Evolutionary conservation across 768 basidiomycete genomes (phyloP).

Genomic region (Termitomyces sp.): DNA sequence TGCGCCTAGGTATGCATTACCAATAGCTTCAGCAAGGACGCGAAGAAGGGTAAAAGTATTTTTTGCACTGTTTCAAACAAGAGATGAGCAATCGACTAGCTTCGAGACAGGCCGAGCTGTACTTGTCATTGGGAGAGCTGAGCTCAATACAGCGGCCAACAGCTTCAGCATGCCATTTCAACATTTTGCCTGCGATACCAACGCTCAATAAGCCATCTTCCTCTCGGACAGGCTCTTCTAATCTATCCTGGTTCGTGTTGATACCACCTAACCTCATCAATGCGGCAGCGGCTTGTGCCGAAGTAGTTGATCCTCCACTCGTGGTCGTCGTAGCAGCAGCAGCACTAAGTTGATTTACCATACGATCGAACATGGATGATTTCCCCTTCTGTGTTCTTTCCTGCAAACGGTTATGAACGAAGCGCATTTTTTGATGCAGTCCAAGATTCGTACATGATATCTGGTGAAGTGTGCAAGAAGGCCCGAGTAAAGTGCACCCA

Average conservation of each 20-base stretch:
- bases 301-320: constrained; percentile 56
- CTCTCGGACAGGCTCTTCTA: constrained; percentile 69
- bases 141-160: constrained; percentile 93
- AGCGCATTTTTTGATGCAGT: constrained; percentile 1
- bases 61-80: constrained; percentile 61
- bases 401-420: constrained; percentile 18
- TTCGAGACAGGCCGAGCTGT: constrained; percentile 24
- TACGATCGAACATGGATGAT: constrained; percentile 80
- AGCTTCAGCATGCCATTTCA: constrained; percentile 98
- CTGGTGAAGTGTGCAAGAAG: constrained; percentile 73
- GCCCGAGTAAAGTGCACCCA: constrained; percentile 72
- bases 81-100: neutral
- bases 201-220: constrained; percentile 80
- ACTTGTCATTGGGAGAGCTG: constrained; percentile 80
- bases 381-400: constrained; percentile 65
- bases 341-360: constrained; percentile 84
- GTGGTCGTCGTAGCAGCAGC: constrained; percentile 63
- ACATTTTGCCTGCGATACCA: constrained; percentile 80
- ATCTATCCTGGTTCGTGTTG: constrained; percentile 43
- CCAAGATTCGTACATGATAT: constrained; percentile 67
- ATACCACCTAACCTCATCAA: constrained; percentile 90
- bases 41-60: constrained; percentile 80
- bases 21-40: constrained; percentile 83
- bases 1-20: constrained; percentile 80
- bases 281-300: constrained; percentile 83